These are phyloP conservation scores for Saccharomycopsis malanga DNA, from an alignment of 805 yeast species.

Conservation along the genomic window DNA sequence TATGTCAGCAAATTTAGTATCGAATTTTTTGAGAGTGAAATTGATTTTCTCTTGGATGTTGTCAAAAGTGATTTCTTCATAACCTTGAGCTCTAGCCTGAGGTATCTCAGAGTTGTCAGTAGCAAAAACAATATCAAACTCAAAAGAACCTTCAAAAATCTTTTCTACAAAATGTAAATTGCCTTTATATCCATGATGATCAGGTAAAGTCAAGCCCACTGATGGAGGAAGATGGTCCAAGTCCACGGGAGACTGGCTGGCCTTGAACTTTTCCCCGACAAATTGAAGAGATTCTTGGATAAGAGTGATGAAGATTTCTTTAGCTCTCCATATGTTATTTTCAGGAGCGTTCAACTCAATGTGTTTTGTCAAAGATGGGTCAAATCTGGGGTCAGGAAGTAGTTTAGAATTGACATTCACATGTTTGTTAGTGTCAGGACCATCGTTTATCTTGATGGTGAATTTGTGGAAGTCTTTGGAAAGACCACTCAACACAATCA, in stretches of 20 bases:
- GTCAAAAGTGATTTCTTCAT: slow-evolving; percentile 21
- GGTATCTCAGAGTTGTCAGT: slow-evolving; percentile 27
- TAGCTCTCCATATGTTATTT: slow-evolving; percentile 68
- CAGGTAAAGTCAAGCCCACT: slow-evolving; percentile 45
- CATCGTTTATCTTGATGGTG: slow-evolving; percentile 50
- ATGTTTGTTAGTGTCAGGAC: slow-evolving; percentile 40
- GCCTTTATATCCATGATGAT: slow-evolving; percentile 57
- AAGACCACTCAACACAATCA: slow-evolving; percentile 40
- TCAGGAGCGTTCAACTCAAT: slow-evolving; percentile 63
- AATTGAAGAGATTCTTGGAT: slow-evolving; percentile 60
- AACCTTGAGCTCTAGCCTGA: slow-evolving; percentile 6
- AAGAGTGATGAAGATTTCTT: slow-evolving; percentile 63
- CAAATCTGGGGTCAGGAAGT: slow-evolving; percentile 37
- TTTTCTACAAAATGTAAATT: slow-evolving; percentile 77
- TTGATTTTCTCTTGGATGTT: slow-evolving; percentile 33
- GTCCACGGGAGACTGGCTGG: slow-evolving; percentile 23
- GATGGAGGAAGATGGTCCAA: slow-evolving; percentile 34
- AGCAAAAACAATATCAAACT: slow-evolving; percentile 64
- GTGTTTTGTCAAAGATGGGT: slow-evolving; percentile 59
- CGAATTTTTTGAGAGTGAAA: slow-evolving; percentile 34
- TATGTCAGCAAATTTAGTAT: slow-evolving; percentile 42
- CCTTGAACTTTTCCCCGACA: slow-evolving; percentile 30
- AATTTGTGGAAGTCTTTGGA: slow-evolving; percentile 66
- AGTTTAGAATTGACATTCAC: slow-evolving; percentile 29
- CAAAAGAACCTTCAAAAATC: slow-evolving; percentile 63